Percentiles rank a stretch among this genome's conserved stretches.
phyloP scores from a whole-genome alignment of 306 rosid genomes.

The Dryas drummondii region DNA sequence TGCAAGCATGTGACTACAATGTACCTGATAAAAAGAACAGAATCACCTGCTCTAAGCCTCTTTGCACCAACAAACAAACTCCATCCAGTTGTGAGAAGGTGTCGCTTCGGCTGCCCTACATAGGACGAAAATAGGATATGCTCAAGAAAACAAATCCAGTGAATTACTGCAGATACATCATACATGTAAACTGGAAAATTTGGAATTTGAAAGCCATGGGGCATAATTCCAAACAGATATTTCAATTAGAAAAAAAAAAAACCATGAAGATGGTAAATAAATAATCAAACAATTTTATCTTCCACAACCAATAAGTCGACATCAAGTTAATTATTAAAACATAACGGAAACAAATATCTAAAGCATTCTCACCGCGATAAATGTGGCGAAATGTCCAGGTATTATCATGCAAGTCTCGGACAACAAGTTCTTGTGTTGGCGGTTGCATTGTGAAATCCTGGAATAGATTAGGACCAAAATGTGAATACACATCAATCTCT shows the following conservation, averaged over 20 bases:
- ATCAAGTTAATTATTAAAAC: background rate
- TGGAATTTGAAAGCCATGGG: no score
- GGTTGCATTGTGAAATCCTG: slow-evolving; percentile 94
- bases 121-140: slow-evolving; percentile 1
- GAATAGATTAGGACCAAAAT: slow-evolving; percentile 6
- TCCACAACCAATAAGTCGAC: background rate
- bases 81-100: slow-evolving; percentile 99
- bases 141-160: background rate
- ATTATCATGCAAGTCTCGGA: slow-evolving; percentile 85
- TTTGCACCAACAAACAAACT: slow-evolving; percentile 84
- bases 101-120: slow-evolving; percentile 95
- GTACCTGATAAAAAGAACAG: slow-evolving; percentile 94
- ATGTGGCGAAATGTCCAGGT: slow-evolving; percentile 94
- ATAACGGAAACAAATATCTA: background rate
- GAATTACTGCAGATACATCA: background rate
- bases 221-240: background rate
- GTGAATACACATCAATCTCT: slow-evolving; percentile 8
- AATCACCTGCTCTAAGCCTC: slow-evolving; percentile 90
- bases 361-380: slow-evolving; percentile 67
- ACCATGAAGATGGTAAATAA: background rate
- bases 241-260: background rate
- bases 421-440: slow-evolving; percentile 85
- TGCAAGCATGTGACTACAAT: background rate
- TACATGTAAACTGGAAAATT: background rate
- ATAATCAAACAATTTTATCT: background rate